Percentiles rank a stretch among this genome's conserved stretches.
phyloP scores from a whole-genome alignment of 306 rosid genomes.

The Fagus sylvatica region DNA sequence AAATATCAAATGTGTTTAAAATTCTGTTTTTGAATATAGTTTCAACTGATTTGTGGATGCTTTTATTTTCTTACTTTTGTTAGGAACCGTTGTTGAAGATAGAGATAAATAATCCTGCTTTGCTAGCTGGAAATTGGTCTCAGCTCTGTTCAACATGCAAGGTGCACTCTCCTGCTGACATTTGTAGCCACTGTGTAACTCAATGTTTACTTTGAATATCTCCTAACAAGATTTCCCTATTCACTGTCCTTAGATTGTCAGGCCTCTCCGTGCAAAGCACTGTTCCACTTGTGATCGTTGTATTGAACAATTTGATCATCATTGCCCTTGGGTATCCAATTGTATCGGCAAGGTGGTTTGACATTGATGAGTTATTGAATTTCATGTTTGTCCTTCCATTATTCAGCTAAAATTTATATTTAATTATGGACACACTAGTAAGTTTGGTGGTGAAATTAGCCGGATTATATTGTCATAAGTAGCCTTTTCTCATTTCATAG shows the following conservation, averaged over 20 bases:
- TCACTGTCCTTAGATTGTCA: slow-evolving; percentile 68
- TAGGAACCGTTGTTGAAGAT: slow-evolving; percentile 94
- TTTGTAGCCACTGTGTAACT: slow-evolving; percentile 3
- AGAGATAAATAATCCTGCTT: slow-evolving; percentile 87
- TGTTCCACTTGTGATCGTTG: slow-evolving; percentile 94
- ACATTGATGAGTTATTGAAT: slow-evolving; percentile 18
- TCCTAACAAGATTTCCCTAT: neutral
- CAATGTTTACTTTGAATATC: neutral
- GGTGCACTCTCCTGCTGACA: slow-evolving; percentile 50
- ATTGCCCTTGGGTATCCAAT: slow-evolving; percentile 99
- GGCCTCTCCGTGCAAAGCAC: slow-evolving; percentile 99
- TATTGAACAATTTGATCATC: slow-evolving; percentile 98
- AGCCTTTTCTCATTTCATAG: neutral
- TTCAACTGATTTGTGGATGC: slow-evolving; percentile 29
- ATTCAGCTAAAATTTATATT: neutral
- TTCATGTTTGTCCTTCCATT: slow-evolving; percentile 2
- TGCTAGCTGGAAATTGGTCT: slow-evolving; percentile 93
- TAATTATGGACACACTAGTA: neutral
- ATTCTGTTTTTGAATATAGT: neutral
- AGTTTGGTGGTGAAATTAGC: neutral
- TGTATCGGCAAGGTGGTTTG: slow-evolving; percentile 92
- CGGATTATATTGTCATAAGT: neutral
- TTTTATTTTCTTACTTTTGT: slow-evolving; percentile 5
- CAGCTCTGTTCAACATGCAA: slow-evolving; percentile 85
- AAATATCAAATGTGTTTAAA: neutral